Conservation (phyloP, 2,329 filamentous ascomycete species). For the Neofusicoccum laricinum region DNA sequence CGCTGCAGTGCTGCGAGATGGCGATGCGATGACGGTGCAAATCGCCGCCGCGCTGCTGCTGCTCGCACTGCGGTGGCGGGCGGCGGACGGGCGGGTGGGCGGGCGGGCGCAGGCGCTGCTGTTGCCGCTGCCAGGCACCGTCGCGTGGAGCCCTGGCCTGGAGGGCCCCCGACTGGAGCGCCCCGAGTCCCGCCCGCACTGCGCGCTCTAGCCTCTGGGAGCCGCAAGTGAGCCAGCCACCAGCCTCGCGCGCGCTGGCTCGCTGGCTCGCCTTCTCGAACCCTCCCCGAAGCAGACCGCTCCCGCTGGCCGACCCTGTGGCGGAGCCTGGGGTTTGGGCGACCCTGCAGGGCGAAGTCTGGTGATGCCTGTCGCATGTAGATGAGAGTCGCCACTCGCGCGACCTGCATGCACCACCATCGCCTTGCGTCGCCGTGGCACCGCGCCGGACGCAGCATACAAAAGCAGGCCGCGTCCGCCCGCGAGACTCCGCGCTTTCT, state of each 20-base stretch:
- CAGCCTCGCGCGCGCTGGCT: not conserved
- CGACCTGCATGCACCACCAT: slow-evolving; percentile 2
- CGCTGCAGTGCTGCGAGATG: no score
- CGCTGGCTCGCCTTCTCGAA: not conserved
- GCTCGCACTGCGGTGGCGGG: not conserved
- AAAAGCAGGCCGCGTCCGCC: slow-evolving; percentile 7
- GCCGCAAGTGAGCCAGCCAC: not conserved
- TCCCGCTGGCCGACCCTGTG: not conserved
- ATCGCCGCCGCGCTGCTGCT: no score
- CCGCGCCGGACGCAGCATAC: slow-evolving; percentile 8
- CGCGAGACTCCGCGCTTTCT: not conserved
- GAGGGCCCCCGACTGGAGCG: no score
- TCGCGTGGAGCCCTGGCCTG: not conserved
- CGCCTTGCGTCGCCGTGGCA: not conserved
- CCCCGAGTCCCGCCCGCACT: no score
- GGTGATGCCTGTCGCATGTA: slow-evolving; percentile 9
- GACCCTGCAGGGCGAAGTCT: not conserved
- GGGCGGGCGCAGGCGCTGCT: not conserved
- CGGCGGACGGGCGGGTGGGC: not conserved
- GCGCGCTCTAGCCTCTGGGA: not conserved
- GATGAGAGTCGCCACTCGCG: slow-evolving; percentile 10
- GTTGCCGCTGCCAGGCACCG: not conserved
- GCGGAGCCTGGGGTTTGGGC: not conserved
- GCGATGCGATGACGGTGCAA: no score
- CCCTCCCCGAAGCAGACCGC: not conserved